These are phyloP conservation scores for Pyracantha coccinea DNA, from an alignment of 331 rosid species.

Conservation along the genomic window DNA sequence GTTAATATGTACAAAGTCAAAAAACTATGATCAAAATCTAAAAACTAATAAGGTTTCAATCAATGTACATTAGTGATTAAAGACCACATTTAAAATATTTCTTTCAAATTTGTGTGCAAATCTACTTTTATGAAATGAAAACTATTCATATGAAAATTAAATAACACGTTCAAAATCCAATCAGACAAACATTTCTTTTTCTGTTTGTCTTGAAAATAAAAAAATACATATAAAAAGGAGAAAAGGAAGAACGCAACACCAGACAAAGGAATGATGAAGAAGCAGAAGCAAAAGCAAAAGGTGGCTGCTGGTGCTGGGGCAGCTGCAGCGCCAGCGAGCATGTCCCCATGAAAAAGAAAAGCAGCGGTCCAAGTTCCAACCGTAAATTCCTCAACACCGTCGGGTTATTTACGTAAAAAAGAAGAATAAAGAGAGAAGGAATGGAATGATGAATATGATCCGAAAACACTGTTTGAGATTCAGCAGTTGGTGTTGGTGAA, in stretches of 20 bases:
- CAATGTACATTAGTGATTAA: too few relatives aligned
- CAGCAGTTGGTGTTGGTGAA: not conserved
- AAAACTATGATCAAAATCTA: too few relatives aligned
- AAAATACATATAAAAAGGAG: not conserved
- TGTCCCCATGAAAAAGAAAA: slow-evolving; percentile 13
- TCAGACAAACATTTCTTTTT: slow-evolving; percentile 25
- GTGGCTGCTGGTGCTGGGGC: not conserved
- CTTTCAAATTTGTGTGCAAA: not conserved
- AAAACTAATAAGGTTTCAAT: too few relatives aligned
- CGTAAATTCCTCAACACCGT: slow-evolving; percentile 19
- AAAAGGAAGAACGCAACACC: slow-evolving; percentile 1
- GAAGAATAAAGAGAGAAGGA: not conserved
- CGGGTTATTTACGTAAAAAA: slow-evolving; percentile 26
- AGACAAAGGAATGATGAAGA: slow-evolving; percentile 29
- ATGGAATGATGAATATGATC: slow-evolving; percentile 1
- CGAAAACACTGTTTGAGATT: slow-evolving; percentile 14
- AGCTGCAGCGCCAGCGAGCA: not conserved
- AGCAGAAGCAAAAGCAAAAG: slow-evolving; percentile 41
- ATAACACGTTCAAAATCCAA: not conserved
- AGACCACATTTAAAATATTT: rapidly evolving
- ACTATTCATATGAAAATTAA: not conserved
- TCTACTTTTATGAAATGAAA: not conserved
- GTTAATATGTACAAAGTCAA: too few relatives aligned
- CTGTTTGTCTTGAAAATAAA: not conserved
- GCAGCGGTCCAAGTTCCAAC: not conserved